Evolutionary conservation across 441 rosid species (phyloP).

Genomic region (Francoa sonchifolia): DNA sequence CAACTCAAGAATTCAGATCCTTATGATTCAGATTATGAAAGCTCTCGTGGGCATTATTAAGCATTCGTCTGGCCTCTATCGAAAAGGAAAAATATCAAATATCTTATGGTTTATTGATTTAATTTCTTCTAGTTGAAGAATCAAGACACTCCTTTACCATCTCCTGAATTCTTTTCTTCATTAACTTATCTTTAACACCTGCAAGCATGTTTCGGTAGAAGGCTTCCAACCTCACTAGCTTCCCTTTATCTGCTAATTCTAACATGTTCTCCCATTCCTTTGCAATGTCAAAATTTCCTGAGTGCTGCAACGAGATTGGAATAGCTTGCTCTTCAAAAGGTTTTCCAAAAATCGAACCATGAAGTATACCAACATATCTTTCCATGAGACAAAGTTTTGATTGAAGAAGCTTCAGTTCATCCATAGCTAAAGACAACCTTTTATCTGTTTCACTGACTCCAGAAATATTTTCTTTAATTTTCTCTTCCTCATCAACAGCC

Average conservation of each 20-base stretch:
- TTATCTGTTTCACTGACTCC: slow-evolving; percentile 22
- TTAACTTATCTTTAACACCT: slow-evolving; percentile 64
- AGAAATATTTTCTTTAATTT: slow-evolving; percentile 17
- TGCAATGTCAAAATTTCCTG: slow-evolving; percentile 47
- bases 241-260: slow-evolving; percentile 51
- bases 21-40: no score
- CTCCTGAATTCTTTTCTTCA: slow-evolving; percentile 75
- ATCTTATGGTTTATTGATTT: no score
- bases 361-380: slow-evolving; percentile 66
- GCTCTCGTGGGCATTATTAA: no score
- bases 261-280: slow-evolving; percentile 74
- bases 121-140: slow-evolving; percentile 18
- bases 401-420: slow-evolving; percentile 53
- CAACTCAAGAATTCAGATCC: no score
- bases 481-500: slow-evolving; percentile 9
- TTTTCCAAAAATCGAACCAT: slow-evolving; percentile 64
- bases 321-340: slow-evolving; percentile 62
- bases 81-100: no score
- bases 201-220: slow-evolving; percentile 62
- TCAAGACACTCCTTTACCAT: slow-evolving; percentile 50
- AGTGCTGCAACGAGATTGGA: slow-evolving; percentile 34
- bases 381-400: slow-evolving; percentile 53
- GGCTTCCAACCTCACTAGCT: slow-evolving; percentile 55
- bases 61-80: no score
- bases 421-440: slow-evolving; percentile 35